A percentile compares a stretch with the other conserved stretches of the same genome.
These are phyloP conservation scores for Sinapis alba DNA, from an alignment of 441 rosid species.

Conservation along the genomic window DNA sequence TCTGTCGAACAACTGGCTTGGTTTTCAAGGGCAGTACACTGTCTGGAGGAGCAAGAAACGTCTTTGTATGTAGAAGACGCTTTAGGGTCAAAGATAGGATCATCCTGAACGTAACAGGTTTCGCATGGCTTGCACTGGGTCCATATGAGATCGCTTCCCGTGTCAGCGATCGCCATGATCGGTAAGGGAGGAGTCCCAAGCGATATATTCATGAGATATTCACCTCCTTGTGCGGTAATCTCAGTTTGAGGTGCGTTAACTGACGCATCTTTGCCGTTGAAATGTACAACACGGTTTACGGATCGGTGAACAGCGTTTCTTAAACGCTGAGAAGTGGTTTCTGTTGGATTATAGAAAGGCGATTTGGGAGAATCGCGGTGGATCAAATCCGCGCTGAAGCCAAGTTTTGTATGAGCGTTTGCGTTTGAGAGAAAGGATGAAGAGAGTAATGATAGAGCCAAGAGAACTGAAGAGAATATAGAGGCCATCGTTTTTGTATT, in stretches of 20 bases:
- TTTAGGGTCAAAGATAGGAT: conserved; percentile 45
- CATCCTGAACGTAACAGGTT: conserved; percentile 33
- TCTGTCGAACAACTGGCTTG: conserved; percentile 2
- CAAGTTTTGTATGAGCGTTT: conserved; percentile 4
- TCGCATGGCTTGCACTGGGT: conserved; percentile 53
- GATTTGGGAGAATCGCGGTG: conserved; percentile 28
- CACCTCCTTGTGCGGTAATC: conserved; percentile 4
- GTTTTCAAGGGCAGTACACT: background rate
- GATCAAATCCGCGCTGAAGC: conserved; percentile 22
- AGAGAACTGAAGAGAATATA: background rate
- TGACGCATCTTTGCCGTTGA: background rate
- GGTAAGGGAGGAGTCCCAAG: conserved; percentile 47
- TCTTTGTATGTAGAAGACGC: conserved; percentile 43
- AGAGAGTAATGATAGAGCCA: conserved; percentile 10
- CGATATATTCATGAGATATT: conserved; percentile 46
- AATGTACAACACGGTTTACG: conserved; percentile 18
- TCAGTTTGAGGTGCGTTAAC: conserved; percentile 17
- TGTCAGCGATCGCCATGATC: conserved; percentile 44
- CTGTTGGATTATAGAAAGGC: conserved; percentile 45
- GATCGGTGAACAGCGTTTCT: conserved; percentile 44
- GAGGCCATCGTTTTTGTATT: conserved; percentile 11
- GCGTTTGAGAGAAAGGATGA: conserved; percentile 19
- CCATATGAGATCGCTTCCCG: conserved; percentile 57
- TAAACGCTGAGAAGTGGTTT: conserved; percentile 28
- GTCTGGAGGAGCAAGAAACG: conserved; percentile 39